A percentile compares a stretch with the other conserved stretches of the same genome.
Conservation (phyloP, 2,329 filamentous ascomycete genomes). For the Fusarium solani-melongenae region DNA sequence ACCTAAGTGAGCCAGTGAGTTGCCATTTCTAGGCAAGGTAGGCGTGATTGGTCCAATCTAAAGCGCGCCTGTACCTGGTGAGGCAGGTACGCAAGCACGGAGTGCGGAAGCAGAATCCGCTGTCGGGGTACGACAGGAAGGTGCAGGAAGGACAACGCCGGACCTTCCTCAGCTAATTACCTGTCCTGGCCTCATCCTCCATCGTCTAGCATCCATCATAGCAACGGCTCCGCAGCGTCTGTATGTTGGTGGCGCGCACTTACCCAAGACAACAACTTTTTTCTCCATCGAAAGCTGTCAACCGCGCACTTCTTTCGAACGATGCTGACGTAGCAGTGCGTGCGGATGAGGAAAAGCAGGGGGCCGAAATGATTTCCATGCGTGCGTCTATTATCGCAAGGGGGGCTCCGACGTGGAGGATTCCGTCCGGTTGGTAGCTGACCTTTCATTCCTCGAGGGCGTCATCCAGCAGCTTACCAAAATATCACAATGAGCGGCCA, state of each 20-base stretch:
- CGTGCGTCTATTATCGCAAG: slow-evolving; percentile 20
- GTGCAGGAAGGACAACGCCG: neutral
- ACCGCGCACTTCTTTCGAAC: slow-evolving; percentile 8
- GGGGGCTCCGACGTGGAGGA: slow-evolving; percentile 26
- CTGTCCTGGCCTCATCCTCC: neutral
- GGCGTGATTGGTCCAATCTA: neutral
- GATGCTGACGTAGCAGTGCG: slow-evolving; percentile 17
- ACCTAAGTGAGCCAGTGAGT: neutral
- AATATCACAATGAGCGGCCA: neutral
- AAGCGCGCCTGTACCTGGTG: neutral
- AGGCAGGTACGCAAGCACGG: slow-evolving; percentile 5
- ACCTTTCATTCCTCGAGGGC: neutral
- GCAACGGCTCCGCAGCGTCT: neutral
- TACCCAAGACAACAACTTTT: slow-evolving; percentile 23
- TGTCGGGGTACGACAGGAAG: slow-evolving; percentile 2
- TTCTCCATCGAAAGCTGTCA: slow-evolving; percentile 11
- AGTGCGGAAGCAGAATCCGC: slow-evolving; percentile 3
- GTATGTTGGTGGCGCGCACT: slow-evolving; percentile 26
- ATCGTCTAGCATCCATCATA: slow-evolving; percentile 2
- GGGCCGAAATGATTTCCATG: neutral
- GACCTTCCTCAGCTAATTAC: slow-evolving; percentile 5
- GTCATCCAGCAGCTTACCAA: neutral
- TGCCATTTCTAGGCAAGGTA: neutral
- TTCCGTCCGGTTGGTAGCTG: slow-evolving; percentile 9
- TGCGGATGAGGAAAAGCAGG: slow-evolving; percentile 2